These are phyloP conservation scores for Pyricularia sp. DNA, from an alignment of 2,329 filamentous ascomycete genomes.

Conservation along the genomic window DNA sequence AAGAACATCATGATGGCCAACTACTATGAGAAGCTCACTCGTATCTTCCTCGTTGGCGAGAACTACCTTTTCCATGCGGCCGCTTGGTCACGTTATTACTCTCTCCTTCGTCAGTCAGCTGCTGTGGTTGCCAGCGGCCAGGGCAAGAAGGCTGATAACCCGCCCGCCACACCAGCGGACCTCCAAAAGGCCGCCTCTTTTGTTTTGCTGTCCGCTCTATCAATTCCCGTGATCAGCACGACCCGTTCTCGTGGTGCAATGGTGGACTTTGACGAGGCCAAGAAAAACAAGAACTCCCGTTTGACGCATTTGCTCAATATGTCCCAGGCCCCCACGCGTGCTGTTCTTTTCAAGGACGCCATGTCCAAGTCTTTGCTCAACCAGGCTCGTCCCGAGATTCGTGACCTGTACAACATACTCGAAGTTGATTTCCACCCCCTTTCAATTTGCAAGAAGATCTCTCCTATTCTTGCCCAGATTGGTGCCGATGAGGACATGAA, in stretches of 20 bases:
- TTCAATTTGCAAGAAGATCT: conserved; percentile 98
- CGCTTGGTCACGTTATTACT: conserved; percentile 95
- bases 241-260: conserved; percentile 89
- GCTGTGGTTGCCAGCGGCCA: conserved; percentile 71
- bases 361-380: conserved; percentile 89
- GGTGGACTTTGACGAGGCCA: conserved; percentile 90
- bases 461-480: conserved; percentile 87
- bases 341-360: conserved; percentile 87
- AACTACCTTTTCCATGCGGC: conserved; percentile 99
- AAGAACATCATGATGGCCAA: conserved; percentile 99
- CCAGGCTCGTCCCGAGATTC: conserved; percentile 85
- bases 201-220: conserved; percentile 83
- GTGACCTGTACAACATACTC: conserved; percentile 94
- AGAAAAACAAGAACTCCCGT: conserved; percentile 97
- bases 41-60: conserved; percentile 97
- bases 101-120: conserved; percentile 82
- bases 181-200: conserved; percentile 92
- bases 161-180: conserved; percentile 75
- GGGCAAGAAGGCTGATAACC: conserved; percentile 88
- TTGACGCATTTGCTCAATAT: conserved; percentile 94
- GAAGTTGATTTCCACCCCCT: conserved; percentile 98
- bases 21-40: conserved; percentile 98
- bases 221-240: conserved; percentile 99
- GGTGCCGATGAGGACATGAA: conserved; percentile 91
- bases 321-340: conserved; percentile 76